Conservation (phyloP, 1,284 basidiomycete genomes). For the Polyporus tsugae region DNA sequence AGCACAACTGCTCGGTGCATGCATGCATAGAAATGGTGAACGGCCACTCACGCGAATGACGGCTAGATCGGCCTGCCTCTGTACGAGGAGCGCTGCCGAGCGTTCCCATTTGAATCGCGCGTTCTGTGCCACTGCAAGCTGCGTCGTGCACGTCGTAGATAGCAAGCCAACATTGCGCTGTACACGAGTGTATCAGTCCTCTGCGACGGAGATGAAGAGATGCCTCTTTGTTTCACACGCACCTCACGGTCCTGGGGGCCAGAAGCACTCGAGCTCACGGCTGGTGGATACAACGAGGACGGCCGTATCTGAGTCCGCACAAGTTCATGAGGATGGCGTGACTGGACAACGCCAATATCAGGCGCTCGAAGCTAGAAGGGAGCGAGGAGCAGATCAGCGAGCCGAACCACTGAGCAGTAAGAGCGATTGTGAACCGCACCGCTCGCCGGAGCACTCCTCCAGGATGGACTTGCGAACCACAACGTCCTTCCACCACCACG, state of each 20-base stretch:
- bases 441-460: slow-evolving; percentile 61
- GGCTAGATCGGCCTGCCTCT: slow-evolving; percentile 31
- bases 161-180: slow-evolving; percentile 24
- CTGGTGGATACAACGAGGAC: slow-evolving; percentile 19
- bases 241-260: slow-evolving; percentile 21
- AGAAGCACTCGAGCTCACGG: slow-evolving; percentile 3
- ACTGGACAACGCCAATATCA: slow-evolving; percentile 58
- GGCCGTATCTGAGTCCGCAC: slow-evolving; percentile 12
- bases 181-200: slow-evolving; percentile 13
- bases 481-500: slow-evolving; percentile 63
- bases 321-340: slow-evolving; percentile 51
- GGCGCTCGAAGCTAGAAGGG: slow-evolving; percentile 53
- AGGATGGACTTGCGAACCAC: slow-evolving; percentile 60
- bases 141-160: slow-evolving; percentile 32
- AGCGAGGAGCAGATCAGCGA: not conserved
- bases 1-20: not conserved
- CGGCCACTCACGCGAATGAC: slow-evolving; percentile 34
- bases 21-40: not conserved
- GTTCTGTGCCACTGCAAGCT: slow-evolving; percentile 32
- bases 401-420: not conserved
- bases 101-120: slow-evolving; percentile 41
- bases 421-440: slow-evolving; percentile 43
- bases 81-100: slow-evolving; percentile 36
- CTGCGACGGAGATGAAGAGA: slow-evolving; percentile 30
- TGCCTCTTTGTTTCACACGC: slow-evolving; percentile 18